Evolutionary conservation across 2,329 filamentous ascomycete species (phyloP).

Genomic region (Ascomycota sp.): DNA sequence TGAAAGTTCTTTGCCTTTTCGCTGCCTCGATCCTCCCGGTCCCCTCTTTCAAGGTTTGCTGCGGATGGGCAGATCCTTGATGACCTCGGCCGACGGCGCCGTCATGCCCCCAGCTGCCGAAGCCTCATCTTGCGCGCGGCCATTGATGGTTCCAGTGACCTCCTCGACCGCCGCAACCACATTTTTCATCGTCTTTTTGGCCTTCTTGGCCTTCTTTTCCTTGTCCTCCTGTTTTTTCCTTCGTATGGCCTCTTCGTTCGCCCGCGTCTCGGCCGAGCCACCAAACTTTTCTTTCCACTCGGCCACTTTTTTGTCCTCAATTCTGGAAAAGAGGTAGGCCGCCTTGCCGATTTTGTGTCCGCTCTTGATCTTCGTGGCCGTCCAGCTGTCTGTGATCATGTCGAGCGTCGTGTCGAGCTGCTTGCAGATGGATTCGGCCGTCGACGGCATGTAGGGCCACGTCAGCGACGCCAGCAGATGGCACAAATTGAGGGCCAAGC

Average conservation of each 20-base stretch:
- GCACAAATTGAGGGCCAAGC: constrained; percentile 65
- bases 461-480: constrained; percentile 63
- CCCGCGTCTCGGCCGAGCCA: constrained; percentile 24
- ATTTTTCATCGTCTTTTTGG: constrained; percentile 6
- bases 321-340: constrained; percentile 60
- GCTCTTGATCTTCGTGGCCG: constrained; percentile 36
- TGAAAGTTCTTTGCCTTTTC: no score
- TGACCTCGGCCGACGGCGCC: constrained; percentile 5
- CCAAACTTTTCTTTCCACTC: constrained; percentile 68
- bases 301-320: constrained; percentile 61
- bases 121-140: constrained; percentile 3
- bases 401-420: constrained; percentile 42
- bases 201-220: constrained; percentile 13
- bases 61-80: constrained; percentile 7
- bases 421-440: constrained; percentile 49
- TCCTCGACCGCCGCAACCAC: no score
- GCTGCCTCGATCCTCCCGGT: no score
- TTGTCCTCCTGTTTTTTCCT: constrained; percentile 29
- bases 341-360: constrained; percentile 70
- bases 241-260: constrained; percentile 29
- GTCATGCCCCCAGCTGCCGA: constrained; percentile 4
- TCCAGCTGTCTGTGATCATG: constrained; percentile 41
- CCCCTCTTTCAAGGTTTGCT: constrained; percentile 3
- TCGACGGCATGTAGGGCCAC: constrained; percentile 72
- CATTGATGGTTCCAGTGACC: no score